Base-by-base conservation (phyloP, 2,329 filamentous ascomycete species). In the Akanthomyces muscarius region DNA sequence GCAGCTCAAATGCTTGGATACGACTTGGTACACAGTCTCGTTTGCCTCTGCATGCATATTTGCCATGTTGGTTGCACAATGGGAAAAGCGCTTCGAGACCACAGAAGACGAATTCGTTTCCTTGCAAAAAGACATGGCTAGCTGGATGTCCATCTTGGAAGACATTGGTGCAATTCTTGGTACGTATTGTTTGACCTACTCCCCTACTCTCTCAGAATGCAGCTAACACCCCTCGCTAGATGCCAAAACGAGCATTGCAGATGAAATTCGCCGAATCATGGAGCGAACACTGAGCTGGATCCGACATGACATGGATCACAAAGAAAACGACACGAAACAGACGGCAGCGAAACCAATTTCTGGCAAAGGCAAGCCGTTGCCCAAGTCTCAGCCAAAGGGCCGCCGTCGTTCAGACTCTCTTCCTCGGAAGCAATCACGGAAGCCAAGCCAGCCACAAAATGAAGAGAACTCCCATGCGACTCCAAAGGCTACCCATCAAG, bases 1-100 rank as follows among this genome's bases (percentile, higher is more conserved):
- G 63, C 81, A 81, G 67, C 78, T 87, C 63, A 90, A 89, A 69
- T 86, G 86, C 51, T 76, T 93, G 4, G 90, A 94, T 70, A 90
- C 89, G 1, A 91, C 89, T 1, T 93, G 90, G 89, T 89, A 90
- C 68, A 88, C 89, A 54, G 81, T 86, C 55, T 87, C 89, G 0
- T 83, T 90, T 6, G 91, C 90, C 69, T 81, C 90, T 14, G 86
- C 88, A 50, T 89, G 89, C 30, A 87, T 91, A 63, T 90, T 92
- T 68, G 89, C 89, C 0, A 87, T 84, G 16, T 76, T 94, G 0
- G 90, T 89, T 53, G 84, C 85, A 1, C 83, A 87, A 62, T 90
- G 86, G 78, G 84, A 91, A 70, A 83, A 87, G 54, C 81, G 88
- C 36, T 83, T 85, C 55, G 79, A 83, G 11, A 83, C 86, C 13